Base-by-base conservation (phyloP, 2,329 filamentous ascomycete genomes). In the Diplocarpon rosae region DNA sequence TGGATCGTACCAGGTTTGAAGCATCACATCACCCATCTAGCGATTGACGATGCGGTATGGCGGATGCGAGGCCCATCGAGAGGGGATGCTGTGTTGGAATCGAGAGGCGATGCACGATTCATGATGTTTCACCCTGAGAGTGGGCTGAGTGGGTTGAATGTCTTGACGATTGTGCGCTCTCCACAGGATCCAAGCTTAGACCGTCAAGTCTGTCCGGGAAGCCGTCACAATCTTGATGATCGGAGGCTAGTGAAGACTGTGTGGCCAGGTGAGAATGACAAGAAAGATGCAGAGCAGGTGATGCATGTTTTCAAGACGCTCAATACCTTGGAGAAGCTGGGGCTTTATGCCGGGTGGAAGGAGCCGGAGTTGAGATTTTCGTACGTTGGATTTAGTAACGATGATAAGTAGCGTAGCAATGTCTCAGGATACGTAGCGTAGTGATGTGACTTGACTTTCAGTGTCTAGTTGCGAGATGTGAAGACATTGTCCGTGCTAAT, bases 301-400 rank as follows among this genome's bases (percentile, higher is more conserved):
- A 34, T 35, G 14, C 16, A 33, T 17, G 36, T 44, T 12, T 39
- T 44, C 16, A 20, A 17, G 16, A 44, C 42, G n/a, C 30, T 44
- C 17, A 32, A 15, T 34, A 28, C 13, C 10, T 15, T 44, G 36
- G 36, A 44, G 24, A 14, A 13, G 3, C 14, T 44, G 35, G 20
- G 14, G 24, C 42, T 43, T n/a, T 27, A 39, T 15, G 16, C 33
- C 8, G 42, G 42, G 10, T 44, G 36, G 36, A 34, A 20, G 30
- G 30, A 39, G 30, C 42, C 42, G 20, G 42, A 44, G 11, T 35
- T 44, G 36, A 44, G 34, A 28, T 43, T 43, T 43, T 24, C 20
- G 20, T 24, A 24, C 7, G 20, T 24, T 24, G 20, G 20, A 7
- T 24, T 24, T 7, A 24, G 20, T 24, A 24, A 24, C 20, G 20